Base-by-base conservation (phyloP, 2,329 filamentous ascomycete species). In the Exophiala alcalophila region DNA sequence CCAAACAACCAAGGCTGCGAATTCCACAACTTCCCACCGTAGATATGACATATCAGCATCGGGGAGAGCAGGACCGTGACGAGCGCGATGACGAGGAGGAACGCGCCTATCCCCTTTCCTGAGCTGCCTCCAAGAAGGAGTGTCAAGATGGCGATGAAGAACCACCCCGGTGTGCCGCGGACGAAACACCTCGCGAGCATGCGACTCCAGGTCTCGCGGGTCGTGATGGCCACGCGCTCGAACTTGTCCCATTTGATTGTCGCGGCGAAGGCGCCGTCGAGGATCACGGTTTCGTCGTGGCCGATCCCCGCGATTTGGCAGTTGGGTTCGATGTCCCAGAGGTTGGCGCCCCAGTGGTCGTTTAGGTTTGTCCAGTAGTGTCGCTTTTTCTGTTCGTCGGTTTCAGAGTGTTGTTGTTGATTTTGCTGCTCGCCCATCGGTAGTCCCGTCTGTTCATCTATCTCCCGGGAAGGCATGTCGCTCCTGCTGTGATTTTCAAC, bases 271-370 rank as follows among this genome's bases (percentile, higher is more conserved):
- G 61, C 61, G n/a, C 65, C 66, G 38, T 67, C 67, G 3, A 73
- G 50, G 16, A 70, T 65, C 14, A 72, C 61, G 4, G 64, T 71
- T 37, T 71, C 64, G 21, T 66, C 59, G n/a, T 61, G 54, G 3
- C 62, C 66, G 2, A 68, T 58, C 5, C 67, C 68, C 2, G 65
- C 62, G 7, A 72, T 61, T 31, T 67, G 65, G 38, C 61, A 64
- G 0, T 50, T 57, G 0, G 71, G 70, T 4, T 67, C 54, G 16
- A 74, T 67, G 32, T 72, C 68, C 64, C 69, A 70, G 1, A 74
- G 62, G n/a, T 63, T 63, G 5, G 59, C 56, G 4, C 59, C 53
- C 57, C 64, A 74, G 3, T 56, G 55, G 41, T 74, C 71, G 27
- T 30, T 37, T 27, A 43, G 20, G 26, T 47, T 47, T 18, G 44